Evolutionary conservation across 768 basidiomycete species (phyloP), one percentile per base, ranked within the genome.

Genomic region (Russula emetica): DNA sequence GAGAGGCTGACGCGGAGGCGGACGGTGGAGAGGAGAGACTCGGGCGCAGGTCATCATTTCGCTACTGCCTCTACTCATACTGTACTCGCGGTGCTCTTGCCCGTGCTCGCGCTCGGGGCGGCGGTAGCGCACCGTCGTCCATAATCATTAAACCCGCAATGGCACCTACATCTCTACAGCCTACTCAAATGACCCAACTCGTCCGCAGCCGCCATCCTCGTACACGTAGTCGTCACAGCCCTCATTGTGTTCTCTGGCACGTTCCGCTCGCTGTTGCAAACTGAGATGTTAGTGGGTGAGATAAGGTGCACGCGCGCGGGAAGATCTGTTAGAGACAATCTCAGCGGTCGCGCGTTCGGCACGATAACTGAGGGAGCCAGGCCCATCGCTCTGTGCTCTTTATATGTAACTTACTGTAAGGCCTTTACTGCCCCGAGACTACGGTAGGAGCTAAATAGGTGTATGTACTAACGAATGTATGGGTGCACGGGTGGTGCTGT

Each of bases 131-230:
- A 9, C 14, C 34, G 26, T 22, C 32, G 47, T 42, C 13, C 44
- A 4, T n/a, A 14, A 24, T 2, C 5, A 53, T 55, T 24, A n/a
- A 36, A 20, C 62, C 61, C 71, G 76, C 51, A 79, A n/a, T 90
- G 86, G 85, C 87, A 87, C 71, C 79, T 84, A 26, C 77, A 81
- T 18, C 75, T 90, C 18, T 87, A 84, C 71, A 79, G 84, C 51
- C 78, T 95, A 22, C 81, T 95, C 67, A 92, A 95, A 69, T 85
- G 83, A 60, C 92, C 93, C 0, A 85, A 86, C 8, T 87, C 89
- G 0, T 92, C 89, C 0, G 74, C 80, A 0, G 78, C 87, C 1
- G 93, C 93, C 0, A 92, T 94, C 72, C 71, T 89, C 28, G 72
- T 94, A 2, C 90, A 94, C 72, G 76, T 89, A 67, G 72, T 84